Evolutionary conservation across 1,284 basidiomycete species (phyloP).

Genomic region (Testicularia cyperi): DNA sequence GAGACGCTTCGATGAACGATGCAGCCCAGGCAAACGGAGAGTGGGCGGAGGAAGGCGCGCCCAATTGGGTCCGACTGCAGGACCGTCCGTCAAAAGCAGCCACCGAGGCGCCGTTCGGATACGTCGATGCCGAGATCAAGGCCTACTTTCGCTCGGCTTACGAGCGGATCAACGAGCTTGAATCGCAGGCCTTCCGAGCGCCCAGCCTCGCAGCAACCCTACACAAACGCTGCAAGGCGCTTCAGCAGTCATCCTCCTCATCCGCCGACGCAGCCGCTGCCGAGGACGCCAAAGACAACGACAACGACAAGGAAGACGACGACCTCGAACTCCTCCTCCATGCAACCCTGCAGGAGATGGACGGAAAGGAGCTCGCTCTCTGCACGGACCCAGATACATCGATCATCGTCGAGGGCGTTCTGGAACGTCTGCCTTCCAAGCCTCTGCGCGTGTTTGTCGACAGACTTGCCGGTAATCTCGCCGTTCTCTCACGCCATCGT

Average conservation of each 20-base stretch:
- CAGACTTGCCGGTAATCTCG: conserved; percentile 46
- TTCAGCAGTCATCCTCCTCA: not conserved
- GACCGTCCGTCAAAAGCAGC: conserved; percentile 27
- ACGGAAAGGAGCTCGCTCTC: conserved; percentile 51
- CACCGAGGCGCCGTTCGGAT: conserved; percentile 50
- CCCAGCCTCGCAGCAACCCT: not conserved
- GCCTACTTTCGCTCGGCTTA: conserved; percentile 41
- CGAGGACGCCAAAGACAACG: conserved; percentile 1
- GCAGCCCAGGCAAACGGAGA: too few relatives aligned
- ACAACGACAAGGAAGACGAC: conserved; percentile 18
- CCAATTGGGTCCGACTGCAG: conserved; percentile 27
- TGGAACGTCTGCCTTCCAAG: conserved; percentile 34
- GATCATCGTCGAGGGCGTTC: conserved; percentile 51
- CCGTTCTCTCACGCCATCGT: conserved; percentile 45
- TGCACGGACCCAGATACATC: conserved; percentile 56
- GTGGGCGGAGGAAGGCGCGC: conserved; percentile 11
- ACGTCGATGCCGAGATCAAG: conserved; percentile 52
- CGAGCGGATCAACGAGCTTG: conserved; percentile 29
- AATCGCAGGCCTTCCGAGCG: conserved; percentile 11
- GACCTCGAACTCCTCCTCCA: conserved; percentile 47
- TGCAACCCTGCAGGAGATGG: conserved; percentile 53
- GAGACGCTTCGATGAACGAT: not conserved
- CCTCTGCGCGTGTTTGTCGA: conserved; percentile 55
- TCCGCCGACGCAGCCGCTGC: too few relatives aligned
- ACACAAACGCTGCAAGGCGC: not conserved